Conservation (phyloP, 176 grass and related monocot genomes). For the Carex myosuroides region DNA sequence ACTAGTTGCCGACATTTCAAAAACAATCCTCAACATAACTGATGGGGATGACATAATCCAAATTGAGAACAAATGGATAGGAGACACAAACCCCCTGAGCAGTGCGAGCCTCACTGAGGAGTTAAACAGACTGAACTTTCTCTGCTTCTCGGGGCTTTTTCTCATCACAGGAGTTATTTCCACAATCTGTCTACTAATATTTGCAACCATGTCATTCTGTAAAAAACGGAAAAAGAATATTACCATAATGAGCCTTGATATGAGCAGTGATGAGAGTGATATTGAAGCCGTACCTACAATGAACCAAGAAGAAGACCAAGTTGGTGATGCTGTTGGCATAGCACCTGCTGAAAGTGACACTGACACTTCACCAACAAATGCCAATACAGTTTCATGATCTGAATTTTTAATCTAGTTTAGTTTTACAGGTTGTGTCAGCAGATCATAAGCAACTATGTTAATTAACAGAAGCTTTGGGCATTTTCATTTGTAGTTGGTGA, state of each 20-base stretch:
- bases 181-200: neutral
- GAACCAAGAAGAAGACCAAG: too few relatives aligned
- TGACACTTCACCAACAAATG: neutral
- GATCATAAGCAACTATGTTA: neutral
- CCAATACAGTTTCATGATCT: neutral
- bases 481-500: too few relatives aligned
- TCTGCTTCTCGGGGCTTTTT: constrained; percentile 72
- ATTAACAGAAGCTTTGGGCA: too few relatives aligned
- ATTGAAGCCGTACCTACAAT: too few relatives aligned
- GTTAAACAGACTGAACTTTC: constrained; percentile 36
- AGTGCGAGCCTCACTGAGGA: constrained; percentile 8
- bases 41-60: constrained; percentile 36
- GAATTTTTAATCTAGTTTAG: neutral
- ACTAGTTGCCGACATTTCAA: constrained; percentile 49
- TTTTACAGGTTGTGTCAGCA: neutral
- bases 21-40: constrained; percentile 49
- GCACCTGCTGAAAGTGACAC: neutral
- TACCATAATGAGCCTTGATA: neutral
- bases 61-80: constrained; percentile 65
- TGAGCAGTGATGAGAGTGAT: too few relatives aligned
- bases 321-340: too few relatives aligned
- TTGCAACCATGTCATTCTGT: neutral
- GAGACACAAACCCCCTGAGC: constrained; percentile 3
- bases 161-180: constrained; percentile 52
- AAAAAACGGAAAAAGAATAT: neutral